Evolutionary conservation across 805 yeast species (phyloP).

Genomic region (Starmerella davenportii): DNA sequence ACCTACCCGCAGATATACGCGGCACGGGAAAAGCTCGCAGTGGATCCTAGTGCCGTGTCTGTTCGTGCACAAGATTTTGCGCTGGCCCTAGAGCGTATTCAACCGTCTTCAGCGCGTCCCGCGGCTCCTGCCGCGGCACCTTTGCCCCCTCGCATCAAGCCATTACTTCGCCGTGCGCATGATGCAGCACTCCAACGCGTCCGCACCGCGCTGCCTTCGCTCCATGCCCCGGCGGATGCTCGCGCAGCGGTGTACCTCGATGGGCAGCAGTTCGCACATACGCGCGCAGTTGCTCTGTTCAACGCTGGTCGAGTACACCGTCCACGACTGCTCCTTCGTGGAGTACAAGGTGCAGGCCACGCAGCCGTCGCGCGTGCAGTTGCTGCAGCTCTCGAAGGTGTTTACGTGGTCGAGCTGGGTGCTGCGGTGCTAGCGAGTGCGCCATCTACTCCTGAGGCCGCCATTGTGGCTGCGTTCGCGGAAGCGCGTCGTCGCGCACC

Average conservation of each 20-base stretch:
- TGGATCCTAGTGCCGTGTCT: conserved; percentile 51
- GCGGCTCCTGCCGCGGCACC: conserved; percentile 53
- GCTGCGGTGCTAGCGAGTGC: conserved; percentile 43
- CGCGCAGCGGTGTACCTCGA: conserved; percentile 24
- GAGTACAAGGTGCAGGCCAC: conserved; percentile 70
- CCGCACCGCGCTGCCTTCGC: background rate
- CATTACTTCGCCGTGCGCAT: conserved; percentile 34
- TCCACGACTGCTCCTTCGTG: conserved; percentile 63
- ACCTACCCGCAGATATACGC: conserved; percentile 83
- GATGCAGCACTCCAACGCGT: background rate
- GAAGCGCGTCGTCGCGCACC: conserved; percentile 87
- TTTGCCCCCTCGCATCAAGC: conserved; percentile 51
- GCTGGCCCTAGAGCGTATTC: conserved; percentile 65
- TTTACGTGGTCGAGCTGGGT: conserved; percentile 68
- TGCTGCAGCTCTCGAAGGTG: conserved; percentile 69
- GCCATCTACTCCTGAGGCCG: conserved; percentile 56
- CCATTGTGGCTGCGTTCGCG: conserved; percentile 61
- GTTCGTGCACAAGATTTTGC: conserved; percentile 74
- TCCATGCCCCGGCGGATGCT: background rate
- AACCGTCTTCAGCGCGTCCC: conserved; percentile 74
- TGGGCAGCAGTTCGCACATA: conserved; percentile 46
- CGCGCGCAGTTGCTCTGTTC: conserved; percentile 37
- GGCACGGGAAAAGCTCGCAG: conserved; percentile 50
- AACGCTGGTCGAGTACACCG: conserved; percentile 51
- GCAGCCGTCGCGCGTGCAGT: conserved; percentile 69